These are phyloP conservation scores for Aspergillus heteromorphus DNA, from an alignment of 495 filamentous ascomycete species.

Conservation along the genomic window DNA sequence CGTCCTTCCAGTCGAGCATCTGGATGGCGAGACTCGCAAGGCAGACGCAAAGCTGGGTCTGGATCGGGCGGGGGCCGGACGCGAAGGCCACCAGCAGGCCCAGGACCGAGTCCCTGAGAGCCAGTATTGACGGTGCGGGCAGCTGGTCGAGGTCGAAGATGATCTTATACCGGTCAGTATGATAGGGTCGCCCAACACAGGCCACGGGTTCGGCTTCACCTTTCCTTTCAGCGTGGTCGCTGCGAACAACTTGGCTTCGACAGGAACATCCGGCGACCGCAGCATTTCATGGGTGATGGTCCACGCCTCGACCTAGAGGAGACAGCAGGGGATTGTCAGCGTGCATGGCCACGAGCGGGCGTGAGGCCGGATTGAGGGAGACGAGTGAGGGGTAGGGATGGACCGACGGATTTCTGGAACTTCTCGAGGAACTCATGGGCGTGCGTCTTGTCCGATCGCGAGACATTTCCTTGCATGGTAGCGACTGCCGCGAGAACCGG, in stretches of 20 bases:
- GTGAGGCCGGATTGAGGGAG: neutral
- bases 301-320: slow-evolving; percentile 76
- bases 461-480: slow-evolving; percentile 83
- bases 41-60: slow-evolving; percentile 92
- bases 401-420: slow-evolving; percentile 96
- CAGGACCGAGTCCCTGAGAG: slow-evolving; percentile 77
- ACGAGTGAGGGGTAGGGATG: slow-evolving; percentile 13
- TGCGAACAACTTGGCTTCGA: slow-evolving; percentile 88
- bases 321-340: slow-evolving; percentile 8
- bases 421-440: slow-evolving; percentile 87
- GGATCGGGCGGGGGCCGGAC: slow-evolving; percentile 80
- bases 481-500: slow-evolving; percentile 82
- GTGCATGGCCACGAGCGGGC: neutral
- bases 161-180: slow-evolving; percentile 52
- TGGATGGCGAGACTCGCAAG: slow-evolving; percentile 91
- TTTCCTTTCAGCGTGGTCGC: slow-evolving; percentile 97
- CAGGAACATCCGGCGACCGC: slow-evolving; percentile 63
- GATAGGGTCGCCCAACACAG: slow-evolving; percentile 6
- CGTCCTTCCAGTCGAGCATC: slow-evolving; percentile 94
- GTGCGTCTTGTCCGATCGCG: slow-evolving; percentile 76
- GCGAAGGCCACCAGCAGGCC: slow-evolving; percentile 71
- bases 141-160: slow-evolving; percentile 84
- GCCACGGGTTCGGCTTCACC: slow-evolving; percentile 48
- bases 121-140: slow-evolving; percentile 62
- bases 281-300: slow-evolving; percentile 77